Evolutionary conservation across 192 early-diverging fungal species (phyloP).

Genomic region (Coemansia sp.): DNA sequence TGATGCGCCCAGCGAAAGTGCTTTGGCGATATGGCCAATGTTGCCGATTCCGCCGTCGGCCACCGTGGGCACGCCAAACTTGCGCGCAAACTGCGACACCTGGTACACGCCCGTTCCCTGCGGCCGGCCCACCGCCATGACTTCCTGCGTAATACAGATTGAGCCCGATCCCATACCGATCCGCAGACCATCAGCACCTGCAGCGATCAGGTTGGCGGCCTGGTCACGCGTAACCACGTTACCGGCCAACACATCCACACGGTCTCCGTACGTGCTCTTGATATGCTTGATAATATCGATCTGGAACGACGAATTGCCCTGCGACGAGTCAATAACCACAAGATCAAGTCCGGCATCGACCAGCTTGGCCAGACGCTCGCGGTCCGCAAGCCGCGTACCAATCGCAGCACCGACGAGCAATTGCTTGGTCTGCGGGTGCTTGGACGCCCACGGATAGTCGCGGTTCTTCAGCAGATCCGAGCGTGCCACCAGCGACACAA

Average conservation of each 20-base stretch:
- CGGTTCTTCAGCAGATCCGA: slow-evolving; percentile 97
- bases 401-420: slow-evolving; percentile 92
- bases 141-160: slow-evolving; percentile 98
- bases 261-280: slow-evolving; percentile 74
- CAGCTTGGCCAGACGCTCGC: slow-evolving; percentile 74
- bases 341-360: slow-evolving; percentile 95
- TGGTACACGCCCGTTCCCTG: slow-evolving; percentile 96
- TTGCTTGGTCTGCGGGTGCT: slow-evolving; percentile 77
- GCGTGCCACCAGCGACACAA: slow-evolving; percentile 88
- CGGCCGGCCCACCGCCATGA: slow-evolving; percentile 98
- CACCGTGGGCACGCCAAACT: slow-evolving; percentile 93
- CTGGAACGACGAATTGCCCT: slow-evolving; percentile 93
- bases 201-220: slow-evolving; percentile 84
- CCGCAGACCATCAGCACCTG: slow-evolving; percentile 92
- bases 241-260: slow-evolving; percentile 89
- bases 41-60: slow-evolving; percentile 97
- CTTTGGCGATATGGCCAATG: slow-evolving; percentile 97
- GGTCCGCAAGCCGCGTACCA: slow-evolving; percentile 88
- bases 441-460: slow-evolving; percentile 92
- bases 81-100: slow-evolving; percentile 89
- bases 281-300: slow-evolving; percentile 95
- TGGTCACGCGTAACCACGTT: slow-evolving; percentile 98
- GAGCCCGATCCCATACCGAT: slow-evolving; percentile 98
- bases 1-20: slow-evolving; percentile 89
- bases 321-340: slow-evolving; percentile 92